These are phyloP conservation scores for Arxiozyma slooffiae DNA, from an alignment of 1,139 yeast genomes.

Conservation along the genomic window DNA sequence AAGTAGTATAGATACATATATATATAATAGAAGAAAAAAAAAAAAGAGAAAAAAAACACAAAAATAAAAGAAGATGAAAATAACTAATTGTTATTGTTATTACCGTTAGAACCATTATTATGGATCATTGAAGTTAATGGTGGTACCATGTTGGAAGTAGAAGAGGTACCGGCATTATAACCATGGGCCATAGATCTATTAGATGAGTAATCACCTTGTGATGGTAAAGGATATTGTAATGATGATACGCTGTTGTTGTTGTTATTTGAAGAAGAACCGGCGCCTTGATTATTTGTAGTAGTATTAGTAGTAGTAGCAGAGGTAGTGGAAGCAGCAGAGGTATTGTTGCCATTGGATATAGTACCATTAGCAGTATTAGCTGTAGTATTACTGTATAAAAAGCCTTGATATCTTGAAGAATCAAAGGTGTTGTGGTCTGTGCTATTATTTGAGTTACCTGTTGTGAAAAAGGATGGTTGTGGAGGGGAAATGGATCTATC, in stretches of 20 bases:
- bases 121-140: constrained; percentile 1
- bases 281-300: background rate
- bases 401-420: constrained; percentile 1
- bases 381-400: background rate
- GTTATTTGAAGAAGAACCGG: background rate
- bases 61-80: background rate
- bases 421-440: background rate
- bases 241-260: background rate
- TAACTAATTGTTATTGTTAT: background rate
- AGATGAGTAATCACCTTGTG: constrained; percentile 2
- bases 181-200: background rate
- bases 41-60: background rate
- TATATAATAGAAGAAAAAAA: background rate
- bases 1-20: background rate
- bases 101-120: background rate
- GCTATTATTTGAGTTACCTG: background rate
- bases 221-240: constrained; percentile 5
- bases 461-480: background rate
- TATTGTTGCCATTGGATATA: background rate
- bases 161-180: background rate
- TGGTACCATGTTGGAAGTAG: background rate
- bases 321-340: background rate
- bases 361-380: background rate
- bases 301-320: background rate
- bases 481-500: constrained; percentile 2